phyloP scores from a whole-genome alignment of 2,329 filamentous ascomycete genomes.

The Cordyceps cicadae region DNA sequence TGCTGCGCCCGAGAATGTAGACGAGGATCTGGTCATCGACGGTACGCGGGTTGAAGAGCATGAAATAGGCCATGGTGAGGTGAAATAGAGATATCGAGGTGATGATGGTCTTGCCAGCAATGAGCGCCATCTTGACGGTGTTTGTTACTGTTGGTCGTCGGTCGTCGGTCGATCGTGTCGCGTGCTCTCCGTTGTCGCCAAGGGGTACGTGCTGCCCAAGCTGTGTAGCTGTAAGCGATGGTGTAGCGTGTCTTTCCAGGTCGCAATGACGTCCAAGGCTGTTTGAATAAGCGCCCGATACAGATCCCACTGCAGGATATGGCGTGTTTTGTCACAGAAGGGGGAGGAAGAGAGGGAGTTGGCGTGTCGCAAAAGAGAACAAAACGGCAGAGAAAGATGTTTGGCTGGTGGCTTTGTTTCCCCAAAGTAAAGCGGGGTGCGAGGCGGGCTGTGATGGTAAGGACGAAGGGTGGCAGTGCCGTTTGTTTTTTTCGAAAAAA shows the following conservation, averaged over 20 bases:
- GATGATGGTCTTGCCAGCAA: constrained; percentile 74
- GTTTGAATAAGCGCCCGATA: not conserved
- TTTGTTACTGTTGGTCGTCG: not conserved
- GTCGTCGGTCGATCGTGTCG: not conserved
- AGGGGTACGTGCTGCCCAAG: not conserved
- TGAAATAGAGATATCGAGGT: constrained; percentile 77
- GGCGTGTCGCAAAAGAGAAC: not conserved
- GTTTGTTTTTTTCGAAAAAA: no score
- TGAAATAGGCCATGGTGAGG: constrained; percentile 73
- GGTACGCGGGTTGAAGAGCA: constrained; percentile 63
- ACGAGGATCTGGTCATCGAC: constrained; percentile 75
- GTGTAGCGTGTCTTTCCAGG: not conserved
- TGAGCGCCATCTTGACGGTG: constrained; percentile 57
- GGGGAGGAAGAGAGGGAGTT: not conserved
- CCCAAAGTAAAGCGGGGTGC: not conserved
- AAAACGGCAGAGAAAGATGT: not conserved
- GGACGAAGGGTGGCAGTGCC: not conserved
- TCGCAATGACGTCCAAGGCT: not conserved
- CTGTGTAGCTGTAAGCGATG: not conserved
- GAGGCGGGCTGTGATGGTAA: not conserved
- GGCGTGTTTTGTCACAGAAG: not conserved
- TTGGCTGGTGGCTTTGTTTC: not conserved
- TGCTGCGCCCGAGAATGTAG: constrained; percentile 71
- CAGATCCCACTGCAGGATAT: not conserved
- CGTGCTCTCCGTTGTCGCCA: not conserved